phyloP scores from a whole-genome alignment of 108 stramenopile genomes.

The Fragilaria crotonensis region DNA sequence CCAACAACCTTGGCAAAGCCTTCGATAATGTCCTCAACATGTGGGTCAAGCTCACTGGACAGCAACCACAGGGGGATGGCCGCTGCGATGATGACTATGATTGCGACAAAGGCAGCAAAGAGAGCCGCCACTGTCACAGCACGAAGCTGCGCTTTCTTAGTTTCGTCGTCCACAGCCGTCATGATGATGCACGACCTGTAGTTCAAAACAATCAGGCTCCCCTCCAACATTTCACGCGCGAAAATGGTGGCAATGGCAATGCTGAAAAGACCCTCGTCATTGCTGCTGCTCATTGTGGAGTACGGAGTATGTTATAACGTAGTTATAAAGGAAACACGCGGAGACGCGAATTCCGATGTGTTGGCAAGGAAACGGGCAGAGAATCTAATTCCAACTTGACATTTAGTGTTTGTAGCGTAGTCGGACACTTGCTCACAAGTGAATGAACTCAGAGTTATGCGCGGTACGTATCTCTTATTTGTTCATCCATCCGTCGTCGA shows the following conservation, averaged over 20 bases:
- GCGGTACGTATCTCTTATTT: no score
- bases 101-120: slow-evolving; percentile 9
- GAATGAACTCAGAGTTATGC: no score
- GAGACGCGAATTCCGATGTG: no score
- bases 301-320: no score
- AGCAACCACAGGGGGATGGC: slow-evolving; percentile 7
- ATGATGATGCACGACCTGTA: slow-evolving; percentile 5
- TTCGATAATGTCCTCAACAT: slow-evolving; percentile 15
- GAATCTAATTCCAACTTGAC: no score
- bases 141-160: background rate
- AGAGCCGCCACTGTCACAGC: slow-evolving; percentile 11
- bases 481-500: no score
- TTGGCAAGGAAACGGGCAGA: no score
- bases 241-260: slow-evolving; percentile 28
- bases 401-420: no score
- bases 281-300: no score
- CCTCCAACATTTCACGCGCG: slow-evolving; percentile 18
- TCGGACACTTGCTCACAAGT: no score
- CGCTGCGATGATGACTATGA: slow-evolving; percentile 4
- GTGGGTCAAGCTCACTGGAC: background rate
- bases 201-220: slow-evolving; percentile 5
- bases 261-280: slow-evolving; percentile 5
- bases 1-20: slow-evolving; percentile 22
- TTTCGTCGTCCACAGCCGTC: background rate
- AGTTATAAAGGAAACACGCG: no score